Evolutionary conservation across 1,284 basidiomycete genomes (phyloP), one percentile per base, ranked within the genome.

Genomic region (Laetiporus sulphureus): DNA sequence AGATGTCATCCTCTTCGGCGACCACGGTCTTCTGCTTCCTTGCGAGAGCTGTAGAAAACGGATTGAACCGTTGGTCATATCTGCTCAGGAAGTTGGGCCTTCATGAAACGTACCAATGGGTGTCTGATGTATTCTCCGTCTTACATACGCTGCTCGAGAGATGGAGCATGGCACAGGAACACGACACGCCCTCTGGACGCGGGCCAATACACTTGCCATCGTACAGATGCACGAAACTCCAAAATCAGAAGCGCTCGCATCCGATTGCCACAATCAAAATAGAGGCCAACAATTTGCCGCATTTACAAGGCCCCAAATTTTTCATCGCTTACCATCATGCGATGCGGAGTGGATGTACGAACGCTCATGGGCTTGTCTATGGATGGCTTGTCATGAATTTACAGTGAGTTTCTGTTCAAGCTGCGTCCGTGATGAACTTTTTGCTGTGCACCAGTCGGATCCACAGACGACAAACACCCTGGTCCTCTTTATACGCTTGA

Each of bases 381-480:
- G n/a, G n/a, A n/a, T n/a, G n/a, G n/a, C n/a, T n/a, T n/a, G n/a
- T n/a, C n/a, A n/a, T n/a, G 16, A 21, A 7, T 29, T 10, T 10
- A 22, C 13, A 13, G 44, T 46, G 40, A 46, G 45, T 42, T 6
- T 27, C 7, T 3, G 8, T 20, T 38, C 23, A 12, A 6, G 11
- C 19, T 21, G 5, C 11, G 32, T 44, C 1, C 22, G 27, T 54
- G 58, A 60, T 60, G 58, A 60, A 35, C 38, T 46, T 56, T 41
- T 56, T 57, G 58, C 58, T 60, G 58, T 60, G 58, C 58, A 58
- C 56, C 56, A 58, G 56, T 56, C 54, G 53, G 53, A 58, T 53
- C 21, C 47, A 20, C 42, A 36, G 56, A 55, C 54, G 56, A 58
- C 48, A 54, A 46, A 38, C 34, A 48, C 51, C 56, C 56, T 46